These are phyloP conservation scores for Amauroascus niger DNA, from an alignment of 2,329 filamentous ascomycete species.

Conservation along the genomic window DNA sequence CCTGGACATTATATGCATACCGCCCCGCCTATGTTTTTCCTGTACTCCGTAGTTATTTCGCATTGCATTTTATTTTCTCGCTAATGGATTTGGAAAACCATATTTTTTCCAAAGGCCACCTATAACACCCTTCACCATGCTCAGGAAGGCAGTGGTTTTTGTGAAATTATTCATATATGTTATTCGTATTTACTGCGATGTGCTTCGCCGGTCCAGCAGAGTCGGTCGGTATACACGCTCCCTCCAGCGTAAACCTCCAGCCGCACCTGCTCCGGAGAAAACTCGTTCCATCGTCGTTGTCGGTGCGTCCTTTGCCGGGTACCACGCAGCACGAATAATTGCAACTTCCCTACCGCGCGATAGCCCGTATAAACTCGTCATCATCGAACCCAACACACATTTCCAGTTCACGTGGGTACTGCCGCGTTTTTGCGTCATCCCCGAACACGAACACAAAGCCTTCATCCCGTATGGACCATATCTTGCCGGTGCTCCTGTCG, in stretches of 20 bases:
- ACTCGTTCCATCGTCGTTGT: constrained; percentile 40
- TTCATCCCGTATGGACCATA: constrained; percentile 50
- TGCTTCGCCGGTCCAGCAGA: background rate
- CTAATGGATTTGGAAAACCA: background rate
- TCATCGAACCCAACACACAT: constrained; percentile 52
- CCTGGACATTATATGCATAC: background rate
- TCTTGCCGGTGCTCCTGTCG: constrained; percentile 29
- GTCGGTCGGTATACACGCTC: background rate
- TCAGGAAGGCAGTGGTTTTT: constrained; percentile 5
- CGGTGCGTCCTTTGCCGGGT: constrained; percentile 51
- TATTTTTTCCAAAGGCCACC: background rate
- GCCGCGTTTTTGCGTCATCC: constrained; percentile 51
- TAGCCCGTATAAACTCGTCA: constrained; percentile 44
- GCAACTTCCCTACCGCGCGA: constrained; percentile 5
- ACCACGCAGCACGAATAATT: constrained; percentile 42
- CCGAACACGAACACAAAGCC: constrained; percentile 49
- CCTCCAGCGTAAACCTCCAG: background rate
- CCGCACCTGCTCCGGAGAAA: background rate
- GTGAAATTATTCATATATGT: constrained; percentile 5
- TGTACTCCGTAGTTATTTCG: background rate
- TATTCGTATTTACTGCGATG: constrained; percentile 5
- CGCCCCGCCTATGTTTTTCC: background rate
- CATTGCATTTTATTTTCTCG: background rate
- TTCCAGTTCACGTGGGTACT: constrained; percentile 53
- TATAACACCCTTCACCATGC: background rate